Percentiles rank a stretch among this genome's conserved stretches.
phyloP scores from a whole-genome alignment of 176 grass and related monocot genomes.

The Carex littledalei region DNA sequence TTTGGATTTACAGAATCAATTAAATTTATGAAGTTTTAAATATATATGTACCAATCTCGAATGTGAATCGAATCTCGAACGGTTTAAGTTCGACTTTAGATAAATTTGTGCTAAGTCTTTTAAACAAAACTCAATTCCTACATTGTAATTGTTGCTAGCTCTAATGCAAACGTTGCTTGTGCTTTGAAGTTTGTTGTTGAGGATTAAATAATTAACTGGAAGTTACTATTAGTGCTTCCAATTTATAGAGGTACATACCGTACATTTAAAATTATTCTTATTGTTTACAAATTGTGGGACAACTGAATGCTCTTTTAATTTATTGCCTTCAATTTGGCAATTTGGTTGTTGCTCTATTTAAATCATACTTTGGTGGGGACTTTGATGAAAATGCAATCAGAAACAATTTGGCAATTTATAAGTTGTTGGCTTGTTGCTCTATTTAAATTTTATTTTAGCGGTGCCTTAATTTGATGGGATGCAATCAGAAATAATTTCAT shows the following conservation, averaged over 20 bases:
- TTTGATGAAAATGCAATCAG: constrained; percentile 99
- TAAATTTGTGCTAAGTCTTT: too few species aligned
- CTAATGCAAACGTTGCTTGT: constrained; percentile 87
- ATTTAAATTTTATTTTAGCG: too few species aligned
- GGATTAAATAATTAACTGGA: constrained; percentile 30
- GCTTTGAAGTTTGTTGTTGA: constrained; percentile 93
- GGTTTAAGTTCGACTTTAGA: too few species aligned
- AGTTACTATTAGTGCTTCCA: not conserved
- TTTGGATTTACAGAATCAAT: too few species aligned
- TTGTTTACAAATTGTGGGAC: not conserved
- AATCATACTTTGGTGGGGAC: constrained; percentile 90
- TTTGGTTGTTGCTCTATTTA: constrained; percentile 78
- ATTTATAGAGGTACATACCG: not conserved
- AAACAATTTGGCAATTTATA: constrained; percentile 59
- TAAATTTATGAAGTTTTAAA: too few species aligned
- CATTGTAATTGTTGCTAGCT: constrained; percentile 77
- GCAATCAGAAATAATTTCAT: too few species aligned
- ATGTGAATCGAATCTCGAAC: too few species aligned
- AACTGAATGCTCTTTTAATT: not conserved
- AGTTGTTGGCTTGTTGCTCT: too few species aligned
- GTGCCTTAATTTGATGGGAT: too few species aligned
- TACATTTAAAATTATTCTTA: not conserved
- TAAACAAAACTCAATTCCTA: constrained; percentile 42
- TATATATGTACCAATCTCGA: too few species aligned
- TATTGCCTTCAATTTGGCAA: constrained; percentile 11